Conservation (phyloP, 1,284 basidiomycete genomes). For the Laetiporus sulphureus region DNA sequence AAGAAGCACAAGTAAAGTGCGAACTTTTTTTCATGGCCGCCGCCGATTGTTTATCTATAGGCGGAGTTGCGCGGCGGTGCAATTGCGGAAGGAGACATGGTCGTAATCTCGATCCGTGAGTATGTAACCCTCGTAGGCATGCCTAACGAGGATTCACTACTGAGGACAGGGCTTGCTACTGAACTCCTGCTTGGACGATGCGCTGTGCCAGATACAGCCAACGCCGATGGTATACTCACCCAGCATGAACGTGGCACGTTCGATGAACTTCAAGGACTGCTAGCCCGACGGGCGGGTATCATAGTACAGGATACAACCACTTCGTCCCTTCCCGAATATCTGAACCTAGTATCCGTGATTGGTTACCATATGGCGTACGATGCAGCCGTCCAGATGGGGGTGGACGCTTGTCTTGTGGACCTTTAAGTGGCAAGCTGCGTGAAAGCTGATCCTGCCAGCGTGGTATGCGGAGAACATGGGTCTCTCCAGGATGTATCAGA, state of each 20-base stretch:
- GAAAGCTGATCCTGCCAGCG: slow-evolving; percentile 14
- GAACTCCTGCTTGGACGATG: slow-evolving; percentile 20
- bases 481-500: slow-evolving; percentile 6
- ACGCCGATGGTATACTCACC: slow-evolving; percentile 17
- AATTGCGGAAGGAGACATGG: slow-evolving; percentile 23
- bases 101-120: slow-evolving; percentile 19
- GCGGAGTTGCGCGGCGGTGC: slow-evolving; percentile 14
- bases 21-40: too few species aligned
- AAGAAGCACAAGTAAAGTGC: too few species aligned
- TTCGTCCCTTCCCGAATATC: slow-evolving; percentile 22
- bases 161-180: slow-evolving; percentile 14
- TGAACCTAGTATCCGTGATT: slow-evolving; percentile 20
- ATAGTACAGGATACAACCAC: slow-evolving; percentile 14
- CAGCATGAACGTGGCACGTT: slow-evolving; percentile 14
- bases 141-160: background rate
- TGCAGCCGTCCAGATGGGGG: slow-evolving; percentile 17
- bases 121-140: background rate
- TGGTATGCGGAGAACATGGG: slow-evolving; percentile 22
- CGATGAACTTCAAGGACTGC: slow-evolving; percentile 6
- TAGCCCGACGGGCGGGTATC: slow-evolving; percentile 10
- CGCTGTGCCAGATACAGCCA: slow-evolving; percentile 12
- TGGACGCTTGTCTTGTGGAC: slow-evolving; percentile 16
- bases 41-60: slow-evolving; percentile 7
- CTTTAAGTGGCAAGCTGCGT: slow-evolving; percentile 18
- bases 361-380: slow-evolving; percentile 28